Evolutionary conservation across 2,329 filamentous ascomycete species (phyloP), one percentile per base, ranked within the genome.

Genomic region (Saccharata proteae): DNA sequence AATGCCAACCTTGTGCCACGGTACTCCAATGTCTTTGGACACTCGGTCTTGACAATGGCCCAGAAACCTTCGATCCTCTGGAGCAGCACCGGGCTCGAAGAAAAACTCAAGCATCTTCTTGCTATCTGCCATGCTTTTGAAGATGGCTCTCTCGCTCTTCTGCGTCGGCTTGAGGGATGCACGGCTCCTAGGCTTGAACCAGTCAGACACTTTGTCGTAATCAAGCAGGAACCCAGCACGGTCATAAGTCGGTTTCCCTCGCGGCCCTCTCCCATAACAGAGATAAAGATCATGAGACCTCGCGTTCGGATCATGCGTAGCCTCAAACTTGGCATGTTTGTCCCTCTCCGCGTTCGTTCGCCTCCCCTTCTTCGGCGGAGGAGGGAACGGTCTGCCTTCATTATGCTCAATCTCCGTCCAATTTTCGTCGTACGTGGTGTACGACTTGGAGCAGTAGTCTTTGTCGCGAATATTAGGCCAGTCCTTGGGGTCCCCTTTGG

Each of bases 151-250:
- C 5, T 30, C 24, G 15, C 26, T 26, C 2, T 23, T 15, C 6
- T 14, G 4, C 31, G n/a, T n/a, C n/a, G n/a, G n/a, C n/a, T n/a
- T n/a, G n/a, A n/a, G n/a, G n/a, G n/a, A n/a, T n/a, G n/a, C n/a
- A n/a, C n/a, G n/a, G n/a, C n/a, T n/a, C n/a, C n/a, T n/a, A n/a
- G n/a, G n/a, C n/a, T n/a, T n/a, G n/a, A n/a, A n/a, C n/a, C n/a
- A n/a, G n/a, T n/a, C 12, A 4, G 14, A 19, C 7, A 38, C 32
- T 17, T 38, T 37, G 2, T 32, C 27, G 16, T 34, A 38, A 14
- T 41, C 42, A 3, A 44, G 38, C 30, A 36, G 29, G 26, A 31
- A 42, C 2, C 38, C 42, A 2, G 30, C 34, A 4, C 16, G 13
- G 19, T 42, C 38, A 13, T 38, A 42, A 4, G 38, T 40, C 4